phyloP scores from a whole-genome alignment of 306 rosid genomes.

The Styphnolobium japonicum region DNA sequence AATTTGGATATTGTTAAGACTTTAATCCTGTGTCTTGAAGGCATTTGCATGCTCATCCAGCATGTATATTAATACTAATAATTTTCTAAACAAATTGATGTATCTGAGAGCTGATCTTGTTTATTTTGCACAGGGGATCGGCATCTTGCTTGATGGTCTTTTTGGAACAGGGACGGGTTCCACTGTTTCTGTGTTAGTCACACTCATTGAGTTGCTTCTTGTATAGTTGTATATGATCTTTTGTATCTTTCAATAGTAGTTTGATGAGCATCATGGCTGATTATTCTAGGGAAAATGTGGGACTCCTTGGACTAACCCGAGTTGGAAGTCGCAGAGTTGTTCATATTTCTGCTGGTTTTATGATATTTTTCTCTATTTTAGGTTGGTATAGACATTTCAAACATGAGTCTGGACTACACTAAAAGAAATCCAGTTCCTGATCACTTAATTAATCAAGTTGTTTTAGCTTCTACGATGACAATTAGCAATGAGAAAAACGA shows the following conservation, averaged over 20 bases:
- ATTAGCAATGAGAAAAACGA: not conserved
- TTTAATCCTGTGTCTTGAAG: not conserved
- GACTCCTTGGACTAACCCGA: conserved; percentile 93
- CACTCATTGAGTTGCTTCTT: not conserved
- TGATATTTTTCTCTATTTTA: conserved; percentile 91
- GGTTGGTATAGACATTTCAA: conserved; percentile 46
- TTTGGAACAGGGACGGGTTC: conserved; percentile 89
- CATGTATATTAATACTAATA: not conserved
- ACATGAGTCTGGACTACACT: not conserved
- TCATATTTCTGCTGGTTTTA: conserved; percentile 92
- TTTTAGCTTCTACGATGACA: conserved; percentile 4
- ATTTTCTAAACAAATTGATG: not conserved
- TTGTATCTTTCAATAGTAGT: not conserved
- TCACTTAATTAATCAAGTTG: not conserved
- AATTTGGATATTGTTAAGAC: not conserved
- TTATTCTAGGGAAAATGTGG: conserved; percentile 83
- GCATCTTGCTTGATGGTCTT: conserved; percentile 84
- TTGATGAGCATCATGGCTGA: conserved; percentile 22
- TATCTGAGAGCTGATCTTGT: conserved; percentile 19
- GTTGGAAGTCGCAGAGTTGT: conserved; percentile 98
- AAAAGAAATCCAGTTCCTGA: not conserved
- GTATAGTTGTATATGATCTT: not conserved
- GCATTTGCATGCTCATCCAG: not conserved
- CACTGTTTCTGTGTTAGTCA: conserved; percentile 90
- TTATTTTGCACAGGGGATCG: conserved; percentile 63